phyloP scores from a whole-genome alignment of 2,329 filamentous ascomycete genomes.

The Plenodomus biglobosus region DNA sequence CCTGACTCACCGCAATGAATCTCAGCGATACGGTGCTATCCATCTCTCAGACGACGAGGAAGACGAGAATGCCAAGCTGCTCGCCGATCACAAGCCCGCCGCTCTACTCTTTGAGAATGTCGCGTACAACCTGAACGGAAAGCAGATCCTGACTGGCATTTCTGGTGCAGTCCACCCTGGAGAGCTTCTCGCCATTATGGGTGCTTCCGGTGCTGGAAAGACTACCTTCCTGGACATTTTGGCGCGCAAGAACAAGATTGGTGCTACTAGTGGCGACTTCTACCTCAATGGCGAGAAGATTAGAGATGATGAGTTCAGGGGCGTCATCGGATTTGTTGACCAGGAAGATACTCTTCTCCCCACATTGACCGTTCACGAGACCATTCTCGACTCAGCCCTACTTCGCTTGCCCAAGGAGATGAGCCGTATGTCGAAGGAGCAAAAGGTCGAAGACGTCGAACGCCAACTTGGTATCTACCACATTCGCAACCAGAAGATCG shows the following conservation, averaged over 20 bases:
- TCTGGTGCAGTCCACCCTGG: slow-evolving; percentile 88
- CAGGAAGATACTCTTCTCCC: slow-evolving; percentile 97
- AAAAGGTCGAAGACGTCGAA: slow-evolving; percentile 89
- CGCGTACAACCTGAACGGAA: slow-evolving; percentile 82
- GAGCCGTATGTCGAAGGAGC: slow-evolving; percentile 83
- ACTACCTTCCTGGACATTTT: slow-evolving; percentile 96
- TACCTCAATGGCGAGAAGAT: slow-evolving; percentile 94
- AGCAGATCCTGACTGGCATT: slow-evolving; percentile 77
- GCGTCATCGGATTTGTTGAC: slow-evolving; percentile 93
- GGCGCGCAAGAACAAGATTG: slow-evolving; percentile 94
- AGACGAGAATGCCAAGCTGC: slow-evolving; percentile 78
- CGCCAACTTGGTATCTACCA: slow-evolving; percentile 92
- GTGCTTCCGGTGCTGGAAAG: slow-evolving; percentile 94
- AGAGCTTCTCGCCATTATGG: slow-evolving; percentile 98
- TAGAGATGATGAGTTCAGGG: slow-evolving; percentile 79
- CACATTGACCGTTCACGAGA: slow-evolving; percentile 95
- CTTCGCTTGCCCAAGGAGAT: slow-evolving; percentile 91
- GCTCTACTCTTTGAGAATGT: slow-evolving; percentile 87
- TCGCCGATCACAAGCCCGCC: slow-evolving; percentile 89
- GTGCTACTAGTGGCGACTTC: slow-evolving; percentile 74
- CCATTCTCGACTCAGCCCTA: slow-evolving; percentile 90
- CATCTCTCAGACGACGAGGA: slow-evolving; percentile 81
- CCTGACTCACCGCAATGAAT: slow-evolving; percentile 70
- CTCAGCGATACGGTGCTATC: slow-evolving; percentile 68
- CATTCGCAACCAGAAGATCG: slow-evolving; percentile 93